phyloP scores from a whole-genome alignment of 2,329 filamentous ascomycete species.

The Colletotrichum destructivum region DNA sequence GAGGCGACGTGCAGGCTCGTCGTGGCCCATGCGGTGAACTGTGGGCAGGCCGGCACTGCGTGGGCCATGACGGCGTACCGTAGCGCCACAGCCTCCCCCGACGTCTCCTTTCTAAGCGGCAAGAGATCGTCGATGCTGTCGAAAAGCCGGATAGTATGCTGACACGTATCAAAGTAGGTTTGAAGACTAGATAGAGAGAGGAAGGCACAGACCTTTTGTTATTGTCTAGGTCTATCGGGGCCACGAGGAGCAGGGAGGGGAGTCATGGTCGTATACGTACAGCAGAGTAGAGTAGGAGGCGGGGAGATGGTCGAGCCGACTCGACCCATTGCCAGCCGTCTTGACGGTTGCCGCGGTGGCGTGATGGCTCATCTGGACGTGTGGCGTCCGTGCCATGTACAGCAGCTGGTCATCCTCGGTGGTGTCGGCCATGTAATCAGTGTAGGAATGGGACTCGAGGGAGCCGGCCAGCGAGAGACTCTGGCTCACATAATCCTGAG shows the following conservation, averaged over 20 bases:
- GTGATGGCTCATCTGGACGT: neutral
- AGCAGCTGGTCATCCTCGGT: neutral
- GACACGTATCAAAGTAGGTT: neutral
- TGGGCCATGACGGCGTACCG: neutral
- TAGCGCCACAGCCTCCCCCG: neutral
- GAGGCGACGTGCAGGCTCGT: neutral
- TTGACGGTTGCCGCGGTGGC: neutral
- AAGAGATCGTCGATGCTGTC: neutral
- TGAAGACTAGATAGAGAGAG: neutral
- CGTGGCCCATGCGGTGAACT: neutral
- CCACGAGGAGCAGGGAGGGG: neutral
- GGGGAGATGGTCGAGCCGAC: neutral
- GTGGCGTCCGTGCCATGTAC: neutral
- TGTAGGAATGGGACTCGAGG: neutral
- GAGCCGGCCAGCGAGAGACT: neutral
- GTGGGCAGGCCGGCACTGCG: neutral
- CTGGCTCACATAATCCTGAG: neutral
- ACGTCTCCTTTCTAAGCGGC: neutral
- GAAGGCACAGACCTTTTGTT: neutral
- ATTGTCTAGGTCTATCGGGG: neutral
- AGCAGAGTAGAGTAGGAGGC: neutral
- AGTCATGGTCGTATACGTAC: neutral
- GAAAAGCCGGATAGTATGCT: neutral
- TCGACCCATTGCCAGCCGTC: neutral
- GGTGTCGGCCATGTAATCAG: neutral